Evolutionary conservation across 2,329 filamentous ascomycete species (phyloP), one percentile per base, ranked within the genome.

Genomic region (Calonectria pteridis): DNA sequence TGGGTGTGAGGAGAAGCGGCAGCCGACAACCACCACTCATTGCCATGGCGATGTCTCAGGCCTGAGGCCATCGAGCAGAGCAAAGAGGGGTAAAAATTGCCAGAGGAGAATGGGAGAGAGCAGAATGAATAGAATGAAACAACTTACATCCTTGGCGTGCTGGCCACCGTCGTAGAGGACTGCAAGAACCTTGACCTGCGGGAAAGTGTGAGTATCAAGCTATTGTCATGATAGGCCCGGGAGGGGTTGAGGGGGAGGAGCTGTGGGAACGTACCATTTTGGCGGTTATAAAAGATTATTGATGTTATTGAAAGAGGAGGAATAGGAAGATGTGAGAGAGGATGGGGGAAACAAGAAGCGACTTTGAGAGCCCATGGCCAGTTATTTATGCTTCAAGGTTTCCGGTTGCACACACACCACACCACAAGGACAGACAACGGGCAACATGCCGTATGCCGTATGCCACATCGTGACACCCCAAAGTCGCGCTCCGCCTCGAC

Each of bases 101-200:
- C 16, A 35, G 43, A 53, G 33, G 68, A 73, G 58, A 29, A 73
- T 43, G 26, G 65, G 20, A 40, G 29, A 71, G 43, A 31, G 62
- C 46, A 66, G 69, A 51, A 71, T 40, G 35, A 31, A 63, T 49
- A 66, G 69, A 51, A 71, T 40, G 35, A 68, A 66, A 29, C 29
- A n/a, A 83, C 88, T 85, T 85, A 97, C 95, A 84, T 98, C 91
- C 87, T 94, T 88, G 88, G 96, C 95, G 89, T 98, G 95, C 88
- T 95, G 89, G 84, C 92, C 91, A 85, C 95, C 96, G 87, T 98
- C 96, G 90, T 98, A 98, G 81, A 98, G 91, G 81, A 98, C 94
- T 84, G 96, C 90, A 84, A 98, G 93, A 88, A 98, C 94, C 90
- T 98, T 98, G 89, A 96, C 96, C 95, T 98, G 81, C 83, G 82